A percentile compares a stretch with the other conserved stretches of the same genome.
phyloP scores from a whole-genome alignment of 495 filamentous ascomycete genomes.

The Pseudomonodictys pantanalensis region DNA sequence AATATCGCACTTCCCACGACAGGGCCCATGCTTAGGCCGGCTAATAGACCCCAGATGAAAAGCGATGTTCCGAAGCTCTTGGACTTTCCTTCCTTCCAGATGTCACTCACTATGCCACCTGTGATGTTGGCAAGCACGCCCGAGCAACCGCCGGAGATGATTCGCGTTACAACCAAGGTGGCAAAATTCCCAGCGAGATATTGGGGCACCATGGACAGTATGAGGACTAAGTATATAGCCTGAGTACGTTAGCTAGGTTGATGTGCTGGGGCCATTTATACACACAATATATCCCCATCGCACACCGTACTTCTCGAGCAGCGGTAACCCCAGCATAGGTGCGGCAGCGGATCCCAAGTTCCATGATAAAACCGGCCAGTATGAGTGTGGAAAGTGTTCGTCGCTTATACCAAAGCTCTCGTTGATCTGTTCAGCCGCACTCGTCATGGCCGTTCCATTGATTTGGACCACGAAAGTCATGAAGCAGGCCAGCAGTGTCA shows the following conservation, averaged over 20 bases:
- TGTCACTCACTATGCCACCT: slow-evolving; percentile 49
- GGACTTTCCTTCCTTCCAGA: slow-evolving; percentile 45
- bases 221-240: slow-evolving; percentile 43
- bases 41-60: slow-evolving; percentile 47
- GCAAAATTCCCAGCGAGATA: slow-evolving; percentile 51
- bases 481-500: slow-evolving; percentile 36
- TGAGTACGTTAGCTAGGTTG: not conserved
- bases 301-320: slow-evolving; percentile 54
- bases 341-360: slow-evolving; percentile 48
- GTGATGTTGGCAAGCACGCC: slow-evolving; percentile 48
- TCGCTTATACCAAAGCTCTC: slow-evolving; percentile 47
- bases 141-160: slow-evolving; percentile 50
- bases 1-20: slow-evolving; percentile 48
- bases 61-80: slow-evolving; percentile 49
- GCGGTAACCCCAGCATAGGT: slow-evolving; percentile 49
- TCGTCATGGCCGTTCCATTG: slow-evolving; percentile 49
- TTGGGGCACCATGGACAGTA: slow-evolving; percentile 50
- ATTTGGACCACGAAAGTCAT: slow-evolving; percentile 36
- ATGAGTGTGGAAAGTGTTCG: slow-evolving; percentile 50
- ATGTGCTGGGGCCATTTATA: too few species aligned
- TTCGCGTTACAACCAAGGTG: slow-evolving; percentile 48
- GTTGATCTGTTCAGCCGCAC: slow-evolving; percentile 44
- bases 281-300: slow-evolving; percentile 47
- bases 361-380: slow-evolving; percentile 55
- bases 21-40: slow-evolving; percentile 49